Base-by-base conservation (phyloP, 2,329 filamentous ascomycete genomes). In the Curvularia eragrostidis region DNA sequence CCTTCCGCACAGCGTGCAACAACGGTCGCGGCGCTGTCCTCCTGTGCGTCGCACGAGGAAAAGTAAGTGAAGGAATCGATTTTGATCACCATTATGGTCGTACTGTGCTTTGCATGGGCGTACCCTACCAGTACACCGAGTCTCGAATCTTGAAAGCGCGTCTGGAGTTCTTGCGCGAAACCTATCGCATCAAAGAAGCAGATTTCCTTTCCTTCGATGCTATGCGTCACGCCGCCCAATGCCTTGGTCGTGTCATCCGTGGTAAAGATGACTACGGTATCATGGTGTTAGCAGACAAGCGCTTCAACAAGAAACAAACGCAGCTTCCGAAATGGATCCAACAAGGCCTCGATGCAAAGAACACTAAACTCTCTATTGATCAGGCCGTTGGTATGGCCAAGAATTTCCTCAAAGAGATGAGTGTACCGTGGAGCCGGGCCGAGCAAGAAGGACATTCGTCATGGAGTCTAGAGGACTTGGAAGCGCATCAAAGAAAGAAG, bases 181-280 rank as follows among this genome's bases (percentile, higher is more conserved):
- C 91, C 1, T 99, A 98, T 76, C 90, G 93, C 54, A 99, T 99
- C 75, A 88, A 91, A 58, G 95, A 98, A 75, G 96, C 97, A 66
- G 96, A 99, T 74, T 99, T 99, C 73, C 80, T 99, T 9, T 98
- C 95, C 19, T 99, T 99, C 82, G 95, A 99, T 74, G 95, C 95
- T 21, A 99, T 99, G 94, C 88, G 95, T n/a, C 95, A 99, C 75
- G 95, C 95, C 13, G 94, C 95, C 0, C 95, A 99, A 75, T 99
- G 95, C 72, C 82, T 99, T 1, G 96, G 95, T 13, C 93, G 95
- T 74, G 95, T 99, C 42, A 82, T 99, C 61, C 85, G 95, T 69
- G 95, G 95, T 23, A 99, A 99, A 77, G 96, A 99, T 73, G 95
- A 99, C 77, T 99, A 99, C 77, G 95, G 95, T n/a, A 91, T 99